Evolutionary conservation across 345 rosid species (phyloP).

Genomic region (Gossypium bickii): DNA sequence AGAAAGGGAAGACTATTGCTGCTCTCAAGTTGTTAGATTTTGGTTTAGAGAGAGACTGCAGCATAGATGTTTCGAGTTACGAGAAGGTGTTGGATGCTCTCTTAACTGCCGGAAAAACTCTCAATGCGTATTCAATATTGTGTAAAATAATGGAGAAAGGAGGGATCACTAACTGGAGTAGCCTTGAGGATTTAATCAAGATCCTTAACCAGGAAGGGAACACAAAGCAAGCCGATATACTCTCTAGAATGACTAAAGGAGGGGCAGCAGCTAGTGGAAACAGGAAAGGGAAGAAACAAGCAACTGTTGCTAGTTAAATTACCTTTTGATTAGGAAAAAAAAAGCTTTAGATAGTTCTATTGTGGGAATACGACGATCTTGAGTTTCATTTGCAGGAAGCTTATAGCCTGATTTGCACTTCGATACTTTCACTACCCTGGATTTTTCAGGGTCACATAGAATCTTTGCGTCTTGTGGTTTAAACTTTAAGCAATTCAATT

Average conservation of each 20-base stretch:
- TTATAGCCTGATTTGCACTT: background rate
- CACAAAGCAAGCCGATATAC: constrained; percentile 86
- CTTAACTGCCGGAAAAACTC: constrained; percentile 77
- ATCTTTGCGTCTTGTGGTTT: background rate
- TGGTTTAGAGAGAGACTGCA: constrained; percentile 64
- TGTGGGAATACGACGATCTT: background rate
- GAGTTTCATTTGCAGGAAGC: background rate
- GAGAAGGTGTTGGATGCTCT: constrained; percentile 35
- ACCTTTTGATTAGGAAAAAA: background rate
- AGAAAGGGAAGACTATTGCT: constrained; percentile 82
- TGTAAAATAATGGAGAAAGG: constrained; percentile 82
- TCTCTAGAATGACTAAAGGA: constrained; percentile 63
- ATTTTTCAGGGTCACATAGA: background rate
- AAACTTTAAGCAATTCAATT: background rate
- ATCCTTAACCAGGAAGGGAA: constrained; percentile 78
- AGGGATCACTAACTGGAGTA: constrained; percentile 61
- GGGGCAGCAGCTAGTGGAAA: constrained; percentile 29
- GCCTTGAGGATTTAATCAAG: constrained; percentile 59
- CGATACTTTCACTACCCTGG: background rate
- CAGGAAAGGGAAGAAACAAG: constrained; percentile 40
- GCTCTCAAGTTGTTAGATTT: constrained; percentile 73
- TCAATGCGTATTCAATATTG: constrained; percentile 77
- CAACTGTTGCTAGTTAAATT: constrained; percentile 19
- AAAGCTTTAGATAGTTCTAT: background rate
- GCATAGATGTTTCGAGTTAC: constrained; percentile 52